These are phyloP conservation scores for Trichoderma erinaceum DNA, from an alignment of 495 filamentous ascomycete genomes.

Conservation along the genomic window DNA sequence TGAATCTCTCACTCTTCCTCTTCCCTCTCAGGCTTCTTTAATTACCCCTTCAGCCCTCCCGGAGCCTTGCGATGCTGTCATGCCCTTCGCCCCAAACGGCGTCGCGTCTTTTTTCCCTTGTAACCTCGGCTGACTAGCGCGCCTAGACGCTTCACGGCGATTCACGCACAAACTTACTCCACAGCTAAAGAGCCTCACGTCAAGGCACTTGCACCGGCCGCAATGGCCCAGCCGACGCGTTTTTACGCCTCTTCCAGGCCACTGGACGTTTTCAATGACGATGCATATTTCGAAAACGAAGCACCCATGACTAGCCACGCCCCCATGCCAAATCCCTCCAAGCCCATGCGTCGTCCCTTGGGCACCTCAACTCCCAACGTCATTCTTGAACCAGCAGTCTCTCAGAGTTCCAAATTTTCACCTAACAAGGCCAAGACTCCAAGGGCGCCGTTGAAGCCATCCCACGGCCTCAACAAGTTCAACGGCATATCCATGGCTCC, in stretches of 20 bases:
- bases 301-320: conserved; percentile 42
- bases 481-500: conserved; percentile 66
- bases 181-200: neutral
- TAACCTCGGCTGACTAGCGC: conserved; percentile 7
- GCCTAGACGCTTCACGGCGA: neutral
- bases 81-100: neutral
- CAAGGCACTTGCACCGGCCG: neutral
- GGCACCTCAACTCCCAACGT: conserved; percentile 47
- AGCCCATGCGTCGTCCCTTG: conserved; percentile 41
- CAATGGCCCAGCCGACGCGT: conserved; percentile 56
- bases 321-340: conserved; percentile 45
- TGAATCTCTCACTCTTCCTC: neutral
- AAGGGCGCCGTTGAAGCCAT: conserved; percentile 39
- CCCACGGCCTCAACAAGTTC: conserved; percentile 38
- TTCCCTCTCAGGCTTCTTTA: neutral
- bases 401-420: conserved; percentile 48
- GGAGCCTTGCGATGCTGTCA: neutral
- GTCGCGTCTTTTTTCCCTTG: neutral
- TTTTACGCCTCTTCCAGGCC: conserved; percentile 44
- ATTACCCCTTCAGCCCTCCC: neutral
- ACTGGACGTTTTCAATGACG: conserved; percentile 60
- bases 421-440: conserved; percentile 45
- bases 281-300: conserved; percentile 41
- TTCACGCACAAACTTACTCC: neutral
- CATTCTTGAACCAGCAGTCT: conserved; percentile 49